Conservation (phyloP, 768 basidiomycete genomes). For the Tephrocybe sp. region DNA sequence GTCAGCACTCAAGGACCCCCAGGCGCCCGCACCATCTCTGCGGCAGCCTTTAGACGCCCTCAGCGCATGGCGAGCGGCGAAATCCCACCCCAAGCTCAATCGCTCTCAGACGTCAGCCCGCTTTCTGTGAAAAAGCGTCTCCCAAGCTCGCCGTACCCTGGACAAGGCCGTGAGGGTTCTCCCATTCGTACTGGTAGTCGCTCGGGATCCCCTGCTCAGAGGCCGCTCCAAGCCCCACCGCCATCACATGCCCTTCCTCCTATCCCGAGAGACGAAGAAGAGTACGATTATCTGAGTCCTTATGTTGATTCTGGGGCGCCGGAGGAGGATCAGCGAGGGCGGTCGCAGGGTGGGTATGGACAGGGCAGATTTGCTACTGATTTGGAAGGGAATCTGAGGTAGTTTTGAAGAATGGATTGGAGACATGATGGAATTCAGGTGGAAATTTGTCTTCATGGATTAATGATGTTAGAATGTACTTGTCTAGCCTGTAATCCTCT, state of each 20-base stretch:
- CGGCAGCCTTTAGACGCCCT: constrained; percentile 69
- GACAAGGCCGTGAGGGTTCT: constrained; percentile 15
- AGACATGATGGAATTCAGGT: too few species aligned
- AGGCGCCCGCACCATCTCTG: constrained; percentile 63
- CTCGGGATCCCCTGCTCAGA: constrained; percentile 11
- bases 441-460: too few species aligned
- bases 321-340: not conserved
- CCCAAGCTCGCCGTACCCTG: constrained; percentile 40
- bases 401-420: too few species aligned
- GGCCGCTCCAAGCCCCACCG: constrained; percentile 12
- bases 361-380: constrained; percentile 46
- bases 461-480: too few species aligned
- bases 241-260: constrained; percentile 13
- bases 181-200: constrained; percentile 9
- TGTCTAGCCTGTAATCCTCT: too few species aligned
- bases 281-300: constrained; percentile 58
- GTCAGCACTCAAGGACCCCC: constrained; percentile 21
- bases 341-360: constrained; percentile 27
- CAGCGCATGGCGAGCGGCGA: constrained; percentile 28
- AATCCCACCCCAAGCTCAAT: constrained; percentile 13
- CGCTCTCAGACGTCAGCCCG: constrained; percentile 43
- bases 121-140: constrained; percentile 47
- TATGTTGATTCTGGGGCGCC: constrained; percentile 34
- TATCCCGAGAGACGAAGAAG: constrained; percentile 33
- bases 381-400: constrained; percentile 26